Base-by-base conservation (phyloP, 2,329 filamentous ascomycete genomes). In the Neobulgaria alba region DNA sequence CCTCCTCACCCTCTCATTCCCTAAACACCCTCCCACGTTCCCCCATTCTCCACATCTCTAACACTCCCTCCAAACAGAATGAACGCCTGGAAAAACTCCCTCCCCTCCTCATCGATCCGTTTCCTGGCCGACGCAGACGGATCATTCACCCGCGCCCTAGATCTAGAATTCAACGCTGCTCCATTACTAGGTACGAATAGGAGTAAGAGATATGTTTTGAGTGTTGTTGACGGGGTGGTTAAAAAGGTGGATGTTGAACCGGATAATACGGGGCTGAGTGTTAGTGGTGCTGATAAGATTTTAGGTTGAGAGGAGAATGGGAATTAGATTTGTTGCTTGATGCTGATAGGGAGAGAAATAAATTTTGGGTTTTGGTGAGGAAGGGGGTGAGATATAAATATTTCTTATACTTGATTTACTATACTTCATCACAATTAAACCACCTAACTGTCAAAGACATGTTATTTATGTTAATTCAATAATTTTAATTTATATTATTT, bases 181-280 rank as follows among this genome's bases (percentile, higher is more conserved):
- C 69, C 82, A 41, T 75, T 95, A 60, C 92, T 96, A 56, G 90
- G 90, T 33, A 80, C 82, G 54, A 68, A 77, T 53, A 78, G 90
- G 49, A 83, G 84, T 66, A 94, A 95, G 77, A 77, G 90, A 41
- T 95, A 93, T 58, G 86, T 85, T 16, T 71, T 95, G 40, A 74
- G 88, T 33, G 69, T 93, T 40, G 79, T 94, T 66, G 68, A 92
- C 54, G 89, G 90, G 53, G 86, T 85, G 66, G 84, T 95, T 54
- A 82, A 82, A 65, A 76, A 80, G 56, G 75, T 82, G n/a, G 77
- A 86, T 56, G 75, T 95, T 36, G 90, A 95, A 72, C 82, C 87
- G 10, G 89, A 95, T 63, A 89, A 85, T 66, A 89, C 84, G 35
- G 86, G 87, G 23, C 73, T 87, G 34, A 71, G 80, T 49, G 82